phyloP scores from a whole-genome alignment of 108 stramenopile species.

The Schizochytrium sp. region DNA sequence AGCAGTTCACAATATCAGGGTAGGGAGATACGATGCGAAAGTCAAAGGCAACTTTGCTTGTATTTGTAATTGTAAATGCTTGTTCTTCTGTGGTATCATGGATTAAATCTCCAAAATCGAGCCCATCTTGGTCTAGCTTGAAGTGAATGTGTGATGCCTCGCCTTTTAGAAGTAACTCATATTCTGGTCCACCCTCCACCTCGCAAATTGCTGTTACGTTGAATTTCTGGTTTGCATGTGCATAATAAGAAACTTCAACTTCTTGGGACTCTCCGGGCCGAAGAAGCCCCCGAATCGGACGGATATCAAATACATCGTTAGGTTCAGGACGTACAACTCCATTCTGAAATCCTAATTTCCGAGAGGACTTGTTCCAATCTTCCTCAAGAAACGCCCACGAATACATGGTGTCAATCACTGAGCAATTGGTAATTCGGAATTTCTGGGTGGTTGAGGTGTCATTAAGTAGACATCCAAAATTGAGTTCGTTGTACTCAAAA shows the following conservation, averaged over 20 bases:
- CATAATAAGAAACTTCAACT: constrained; percentile 77
- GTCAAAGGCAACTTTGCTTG: constrained; percentile 75
- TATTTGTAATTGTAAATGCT: constrained; percentile 75
- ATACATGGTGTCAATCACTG: constrained; percentile 67
- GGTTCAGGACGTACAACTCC: constrained; percentile 65
- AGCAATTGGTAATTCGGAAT: constrained; percentile 73
- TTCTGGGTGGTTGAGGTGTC: constrained; percentile 77
- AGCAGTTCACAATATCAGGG: constrained; percentile 65
- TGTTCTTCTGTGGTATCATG: constrained; percentile 70
- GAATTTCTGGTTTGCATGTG: constrained; percentile 71
- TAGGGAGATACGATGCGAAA: constrained; percentile 63
- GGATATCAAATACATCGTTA: constrained; percentile 78
- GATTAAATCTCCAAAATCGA: constrained; percentile 78
- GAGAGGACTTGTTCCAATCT: constrained; percentile 6
- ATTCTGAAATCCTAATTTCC: constrained; percentile 26
- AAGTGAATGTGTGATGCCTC: constrained; percentile 76
- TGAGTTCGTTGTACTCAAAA: constrained; percentile 70
- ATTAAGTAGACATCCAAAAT: constrained; percentile 81
- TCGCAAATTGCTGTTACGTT: constrained; percentile 71
- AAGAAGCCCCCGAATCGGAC: constrained; percentile 75
- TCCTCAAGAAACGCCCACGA: constrained; percentile 78
- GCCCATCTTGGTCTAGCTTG: constrained; percentile 68
- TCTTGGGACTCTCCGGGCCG: constrained; percentile 76
- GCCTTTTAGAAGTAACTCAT: constrained; percentile 73
- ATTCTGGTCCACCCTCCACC: constrained; percentile 80